Base-by-base conservation (phyloP, 1,284 basidiomycete species). In the Ustilago tritici region DNA sequence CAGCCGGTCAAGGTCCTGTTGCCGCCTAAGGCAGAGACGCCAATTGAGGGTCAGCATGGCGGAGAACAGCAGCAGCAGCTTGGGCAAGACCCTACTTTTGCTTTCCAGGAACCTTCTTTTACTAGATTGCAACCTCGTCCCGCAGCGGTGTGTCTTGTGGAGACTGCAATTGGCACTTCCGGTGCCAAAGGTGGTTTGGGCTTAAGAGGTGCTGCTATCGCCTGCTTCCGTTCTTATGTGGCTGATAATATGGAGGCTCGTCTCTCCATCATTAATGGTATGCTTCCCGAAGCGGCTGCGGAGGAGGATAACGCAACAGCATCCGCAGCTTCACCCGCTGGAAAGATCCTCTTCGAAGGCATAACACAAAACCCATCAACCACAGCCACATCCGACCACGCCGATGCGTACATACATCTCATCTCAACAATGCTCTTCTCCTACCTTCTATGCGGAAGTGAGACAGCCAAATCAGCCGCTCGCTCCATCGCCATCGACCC, bases 391-490 rank as follows among this genome's bases (percentile, higher is more conserved):
- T 54, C 64, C 10, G 65, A 73, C 1, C 38, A 55, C 8, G 50
- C 82, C 70, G 89, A 90, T 80, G 88, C 89, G 1, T 89, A 90
- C 81, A 87, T 87, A 19, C 70, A 78, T 34, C 67, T 85, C 19
- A 61, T 85, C 23, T 76, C 82, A 0, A 52, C 78, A 9, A 76
- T 82, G 38, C 68, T 85, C 32, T 87, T 90, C 60, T 82, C 88
- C 3, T 88, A 89, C 72, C 87, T 90, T 6, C 77, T 90, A 31
- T 85, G 89, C 6, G 88, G 88, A 54, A 89, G 88, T 15, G 89
- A 90, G 78, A 87, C 87, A 36, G 88, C 88, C 64, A 90, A 90
- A 80, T 87, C 87, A 61, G 82, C 89, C 35, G 89, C 89, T 3
- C 83, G 89, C 4, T 86, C 88, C 36, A 87, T 90, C 63, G 84